Base-by-base conservation (phyloP, 2,329 filamentous ascomycete species). In the Penicillium frequentans region DNA sequence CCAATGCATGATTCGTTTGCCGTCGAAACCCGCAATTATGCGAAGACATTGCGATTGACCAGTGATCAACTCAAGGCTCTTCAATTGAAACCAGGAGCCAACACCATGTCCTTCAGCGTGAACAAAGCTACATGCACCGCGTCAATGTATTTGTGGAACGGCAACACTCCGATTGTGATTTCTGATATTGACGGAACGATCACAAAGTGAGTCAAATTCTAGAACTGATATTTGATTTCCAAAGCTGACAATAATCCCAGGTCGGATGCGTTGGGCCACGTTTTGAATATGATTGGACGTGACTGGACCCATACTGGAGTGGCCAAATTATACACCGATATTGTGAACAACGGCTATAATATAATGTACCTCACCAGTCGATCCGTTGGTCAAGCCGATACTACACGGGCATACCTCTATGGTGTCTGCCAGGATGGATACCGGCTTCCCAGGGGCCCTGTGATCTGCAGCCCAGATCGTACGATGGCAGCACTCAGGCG, bases 141-240 rank as follows among this genome's bases (percentile, higher is more conserved):
- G 14, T 90, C 86, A 67, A 96, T 99, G 87, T 99, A 92, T 73
- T 84, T 96, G 58, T 99, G 95, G 96, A 88, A 86, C 64, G 86
- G 93, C 69, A 90, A 96, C 67, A 89, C 90, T 0, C 96, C 95
- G 0, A 93, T 99, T 55, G 93, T 99, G 48, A 97, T 99, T 61
- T 98, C 93, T 1, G 95, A 99, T 74, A 98, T 99, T 68, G 95
- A 99, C 75, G 95, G 95, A 51, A 99, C 95, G 23, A 99, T 99
- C 68, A 99, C 95, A 57, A 99, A 99, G 78, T 83, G 67, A 68
- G 77, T 64, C 26, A 4, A 14, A 13, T 10, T 13, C 14, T n/a
- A 8, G 19, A 6, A 21, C 14, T 47, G 26, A 21, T 13, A 8
- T 27, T 14, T 9, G 7, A n/a, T 16, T 11, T 13, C n/a, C 47